Conservation (phyloP, 2,329 filamentous ascomycete species). For the Didymella glomerata region DNA sequence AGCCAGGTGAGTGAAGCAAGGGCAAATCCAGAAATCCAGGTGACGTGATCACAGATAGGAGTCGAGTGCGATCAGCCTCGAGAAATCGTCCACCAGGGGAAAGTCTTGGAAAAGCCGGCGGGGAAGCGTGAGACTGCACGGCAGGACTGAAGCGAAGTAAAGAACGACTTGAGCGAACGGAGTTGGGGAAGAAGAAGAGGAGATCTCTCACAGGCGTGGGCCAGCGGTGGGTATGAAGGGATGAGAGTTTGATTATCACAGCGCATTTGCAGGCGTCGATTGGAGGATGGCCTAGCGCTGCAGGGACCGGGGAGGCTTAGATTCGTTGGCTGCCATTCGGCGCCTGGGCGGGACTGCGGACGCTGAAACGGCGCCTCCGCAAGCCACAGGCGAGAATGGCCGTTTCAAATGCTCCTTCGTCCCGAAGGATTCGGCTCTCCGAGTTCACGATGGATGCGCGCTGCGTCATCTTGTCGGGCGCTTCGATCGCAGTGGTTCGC, state of each 20-base stretch:
- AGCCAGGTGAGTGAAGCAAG: conserved; percentile 46
- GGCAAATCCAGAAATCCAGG: conserved; percentile 36
- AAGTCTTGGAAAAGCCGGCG: conserved; percentile 41
- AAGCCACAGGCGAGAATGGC: conserved; percentile 24
- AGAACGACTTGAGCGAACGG: conserved; percentile 37
- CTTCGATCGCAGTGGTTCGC: conserved; percentile 12
- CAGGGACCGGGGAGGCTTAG: conserved; percentile 24
- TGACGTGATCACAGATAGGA: conserved; percentile 28
- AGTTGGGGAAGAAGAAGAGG: conserved; percentile 29
- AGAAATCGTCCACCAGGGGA: conserved; percentile 43
- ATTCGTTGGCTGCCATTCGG: conserved; percentile 23
- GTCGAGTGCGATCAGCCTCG: conserved; percentile 36
- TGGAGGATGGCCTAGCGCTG: conserved; percentile 27
- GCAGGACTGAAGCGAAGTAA: conserved; percentile 22
- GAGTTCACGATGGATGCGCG: conserved; percentile 13
- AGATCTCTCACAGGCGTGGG: conserved; percentile 27
- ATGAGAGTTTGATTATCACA: conserved; percentile 37
- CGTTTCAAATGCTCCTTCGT: conserved; percentile 33
- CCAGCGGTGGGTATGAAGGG: conserved; percentile 33
- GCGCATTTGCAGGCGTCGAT: conserved; percentile 24
- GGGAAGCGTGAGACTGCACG: conserved; percentile 33
- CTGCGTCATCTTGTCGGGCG: conserved; percentile 26
- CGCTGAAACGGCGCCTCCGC: conserved; percentile 27
- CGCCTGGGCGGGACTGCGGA: conserved; percentile 27
- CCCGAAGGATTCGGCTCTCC: conserved; percentile 25